phyloP scores from a whole-genome alignment of 805 yeast genomes.

The Metschnikowia drakensbergensis region DNA sequence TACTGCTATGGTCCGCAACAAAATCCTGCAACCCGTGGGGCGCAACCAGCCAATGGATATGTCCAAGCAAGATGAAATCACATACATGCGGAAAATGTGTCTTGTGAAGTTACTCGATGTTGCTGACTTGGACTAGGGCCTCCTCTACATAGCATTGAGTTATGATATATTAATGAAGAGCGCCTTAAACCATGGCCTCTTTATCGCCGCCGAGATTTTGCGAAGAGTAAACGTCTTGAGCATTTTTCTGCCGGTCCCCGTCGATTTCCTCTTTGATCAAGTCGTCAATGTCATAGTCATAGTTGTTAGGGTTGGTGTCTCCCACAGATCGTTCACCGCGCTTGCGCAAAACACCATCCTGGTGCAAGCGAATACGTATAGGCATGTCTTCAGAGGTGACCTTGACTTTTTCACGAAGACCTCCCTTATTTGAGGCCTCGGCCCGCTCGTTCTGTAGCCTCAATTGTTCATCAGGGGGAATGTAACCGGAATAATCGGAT shows the following conservation, averaged over 20 bases:
- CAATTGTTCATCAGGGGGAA: slow-evolving; percentile 39
- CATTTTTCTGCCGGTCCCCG: slow-evolving; percentile 15
- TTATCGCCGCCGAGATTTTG: slow-evolving; percentile 15
- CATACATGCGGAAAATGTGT: slow-evolving; percentile 13
- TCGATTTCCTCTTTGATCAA: slow-evolving; percentile 36
- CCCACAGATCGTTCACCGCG: slow-evolving; percentile 33
- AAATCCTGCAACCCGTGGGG: background rate
- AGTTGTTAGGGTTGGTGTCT: slow-evolving; percentile 38
- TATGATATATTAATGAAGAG: too few relatives aligned
- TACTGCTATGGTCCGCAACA: background rate
- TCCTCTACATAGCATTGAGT: background rate
- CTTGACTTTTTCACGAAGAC: slow-evolving; percentile 28
- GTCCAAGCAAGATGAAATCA: slow-evolving; percentile 12
- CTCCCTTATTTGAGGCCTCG: slow-evolving; percentile 15
- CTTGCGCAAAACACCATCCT: slow-evolving; percentile 23
- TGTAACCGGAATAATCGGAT: slow-evolving; percentile 28
- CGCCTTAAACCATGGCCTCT: slow-evolving; percentile 16
- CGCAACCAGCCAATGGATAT: slow-evolving; percentile 7
- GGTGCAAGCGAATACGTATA: slow-evolving; percentile 28
- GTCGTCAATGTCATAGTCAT: slow-evolving; percentile 44
- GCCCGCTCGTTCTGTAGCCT: slow-evolving; percentile 13
- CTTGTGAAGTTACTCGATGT: slow-evolving; percentile 14
- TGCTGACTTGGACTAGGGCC: background rate
- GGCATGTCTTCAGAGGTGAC: slow-evolving; percentile 39
- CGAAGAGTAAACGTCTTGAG: slow-evolving; percentile 10